Base-by-base conservation (phyloP, 2,329 filamentous ascomycete species). In the Acephala macrosclerotiorum region DNA sequence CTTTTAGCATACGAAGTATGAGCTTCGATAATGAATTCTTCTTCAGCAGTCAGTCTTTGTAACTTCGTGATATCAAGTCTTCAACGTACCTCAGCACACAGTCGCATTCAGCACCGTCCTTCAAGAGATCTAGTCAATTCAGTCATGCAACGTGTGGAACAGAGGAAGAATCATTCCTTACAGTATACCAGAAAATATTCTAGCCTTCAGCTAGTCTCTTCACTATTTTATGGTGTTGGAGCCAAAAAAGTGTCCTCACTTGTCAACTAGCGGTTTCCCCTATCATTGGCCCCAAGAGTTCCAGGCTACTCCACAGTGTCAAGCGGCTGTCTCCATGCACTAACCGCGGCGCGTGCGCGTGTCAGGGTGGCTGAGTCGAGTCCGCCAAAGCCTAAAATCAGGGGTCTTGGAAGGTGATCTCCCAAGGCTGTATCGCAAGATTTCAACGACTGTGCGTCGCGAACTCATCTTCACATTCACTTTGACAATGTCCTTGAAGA, bases 151-250 rank as follows among this genome's bases (percentile, higher is more conserved):
- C 4, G 4, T 33, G 29, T 33, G 29, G 29, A 33, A 33, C 29
- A 5, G 29, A 33, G 20, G 55, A 20, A 7, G 25, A 6, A 33
- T 14, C 5, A 29, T 58, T 38, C 38, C 35, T 58, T 22, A n/a
- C n/a, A n/a, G n/a, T n/a, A 38, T 58, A 26, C 47, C 29, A 61
- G 59, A 22, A 42, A 14, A 42, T 42, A 3, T 49, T 49, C n/a
- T 22, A 49, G 14, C 22, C 25, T 9, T 9, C 6, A 22, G 20
- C 9, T 26, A 26, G 12, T 42, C 12, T n/a, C n/a, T n/a, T n/a
- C n/a, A n/a, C n/a, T n/a, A n/a, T n/a, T n/a, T n/a, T n/a, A n/a
- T n/a, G n/a, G n/a, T n/a, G n/a, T n/a, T 18, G 2, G 6, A 42
- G 2, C 18, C n/a, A 42, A 16, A 49, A 49, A 49, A 22, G 45